Evolutionary conservation across 2,329 filamentous ascomycete species (phyloP).

Genomic region (Aspergillus sp.): DNA sequence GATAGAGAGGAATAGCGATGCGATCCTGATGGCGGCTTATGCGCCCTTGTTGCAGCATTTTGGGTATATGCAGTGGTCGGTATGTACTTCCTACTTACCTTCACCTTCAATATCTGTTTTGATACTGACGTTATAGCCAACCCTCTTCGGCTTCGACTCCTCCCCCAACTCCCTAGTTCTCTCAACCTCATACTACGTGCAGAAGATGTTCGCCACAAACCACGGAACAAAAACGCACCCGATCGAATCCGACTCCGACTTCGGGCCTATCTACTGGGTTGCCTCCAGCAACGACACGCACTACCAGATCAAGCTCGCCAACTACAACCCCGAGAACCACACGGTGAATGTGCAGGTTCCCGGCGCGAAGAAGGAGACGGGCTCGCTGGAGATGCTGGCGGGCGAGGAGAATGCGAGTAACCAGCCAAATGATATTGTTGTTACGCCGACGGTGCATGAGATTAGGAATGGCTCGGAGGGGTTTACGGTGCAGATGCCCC

Average conservation of each 20-base stretch:
- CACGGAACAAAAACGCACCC: constrained; percentile 32
- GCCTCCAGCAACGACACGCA: constrained; percentile 23
- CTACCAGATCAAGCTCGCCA: constrained; percentile 32
- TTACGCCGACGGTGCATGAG: constrained; percentile 15
- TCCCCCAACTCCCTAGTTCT: constrained; percentile 28
- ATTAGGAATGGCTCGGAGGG: constrained; percentile 14
- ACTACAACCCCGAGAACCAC: constrained; percentile 26
- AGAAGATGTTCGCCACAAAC: constrained; percentile 36
- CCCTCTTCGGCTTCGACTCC: constrained; percentile 32
- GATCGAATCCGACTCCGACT: constrained; percentile 24
- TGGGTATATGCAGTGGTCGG: constrained; percentile 34
- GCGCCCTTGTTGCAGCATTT: constrained; percentile 39
- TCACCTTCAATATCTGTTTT: not conserved
- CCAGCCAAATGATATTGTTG: constrained; percentile 17
- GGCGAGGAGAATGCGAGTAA: constrained; percentile 22
- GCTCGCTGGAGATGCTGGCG: constrained; percentile 25
- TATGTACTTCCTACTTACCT: constrained; percentile 13
- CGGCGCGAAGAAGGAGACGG: constrained; percentile 15
- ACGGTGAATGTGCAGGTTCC: constrained; percentile 28
- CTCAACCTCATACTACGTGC: constrained; percentile 37
- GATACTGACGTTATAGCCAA: constrained; percentile 23
- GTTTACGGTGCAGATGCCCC: constrained; percentile 23
- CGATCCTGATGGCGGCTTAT: constrained; percentile 37
- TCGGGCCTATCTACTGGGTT: constrained; percentile 38
- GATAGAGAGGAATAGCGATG: constrained; percentile 38